Base-by-base conservation (phyloP, 345 rosid genomes). In the Trapa bicornis region DNA sequence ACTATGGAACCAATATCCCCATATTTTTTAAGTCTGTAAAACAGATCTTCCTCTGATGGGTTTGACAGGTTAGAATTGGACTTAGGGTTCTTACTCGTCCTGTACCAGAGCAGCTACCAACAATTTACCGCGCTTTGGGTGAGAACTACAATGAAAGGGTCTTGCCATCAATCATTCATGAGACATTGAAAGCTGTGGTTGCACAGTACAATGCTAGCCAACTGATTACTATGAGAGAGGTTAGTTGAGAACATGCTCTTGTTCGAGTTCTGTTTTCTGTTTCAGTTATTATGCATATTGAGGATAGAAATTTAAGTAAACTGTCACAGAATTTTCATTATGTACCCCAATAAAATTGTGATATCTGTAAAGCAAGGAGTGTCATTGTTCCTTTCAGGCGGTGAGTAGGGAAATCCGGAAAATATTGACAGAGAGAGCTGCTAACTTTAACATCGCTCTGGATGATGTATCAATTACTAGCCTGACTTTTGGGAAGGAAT, bases 181-280 rank as follows among this genome's bases (percentile, higher is more conserved):
- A 94, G 77, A 94, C 99, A 22, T 72, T 94, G 57, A 94, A 94
- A 78, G 87, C 97, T 8, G 99, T 94, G 70, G 96, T 91, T 52
- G 97, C 97, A n/a, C 96, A 87, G 75, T 91, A 89, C 80, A 94
- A 94, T 77, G 99, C 96, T 65, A 94, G 97, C 77, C 97, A 94
- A 76, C 95, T 91, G 65, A 91, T 94, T 68, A 91, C 99, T 16
- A 96, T 89, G 76, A 83, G 99, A 81, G 99, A 94, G 86, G 98
- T 92, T 58, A 66, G 50, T 35, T 47, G 39, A 45, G 48, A 36
- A 15, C 33, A 15, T n/a, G 17, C 60, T 61, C 66, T 69, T 47
- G 2, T 45, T 47, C 17, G 12, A 37, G 35, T 35, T 22, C 35
- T 9, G 35, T 6, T 32, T 33, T 58, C 16, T 5, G 6, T 7